phyloP scores from a whole-genome alignment of 352 stramenopile species.

The Plasmopara muralis region DNA sequence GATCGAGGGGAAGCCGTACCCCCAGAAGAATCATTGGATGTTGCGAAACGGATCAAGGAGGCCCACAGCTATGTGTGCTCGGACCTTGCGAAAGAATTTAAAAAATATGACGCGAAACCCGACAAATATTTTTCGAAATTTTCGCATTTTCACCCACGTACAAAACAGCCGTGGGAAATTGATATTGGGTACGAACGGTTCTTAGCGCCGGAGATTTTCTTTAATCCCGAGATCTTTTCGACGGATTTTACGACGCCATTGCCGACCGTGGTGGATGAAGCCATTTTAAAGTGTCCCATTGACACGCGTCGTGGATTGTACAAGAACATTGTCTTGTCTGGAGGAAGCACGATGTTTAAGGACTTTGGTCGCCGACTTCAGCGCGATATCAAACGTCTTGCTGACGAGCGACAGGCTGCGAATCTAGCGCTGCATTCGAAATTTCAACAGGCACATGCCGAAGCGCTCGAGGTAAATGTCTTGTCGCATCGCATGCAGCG shows the following conservation, averaged over 20 bases:
- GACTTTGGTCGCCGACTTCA: conserved; percentile 92
- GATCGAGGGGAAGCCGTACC: conserved; percentile 89
- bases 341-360: conserved; percentile 96
- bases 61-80: conserved; percentile 93
- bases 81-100: conserved; percentile 93
- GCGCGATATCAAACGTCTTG: conserved; percentile 91
- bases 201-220: conserved; percentile 94
- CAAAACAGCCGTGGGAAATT: conserved; percentile 80
- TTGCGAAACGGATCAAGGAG: conserved; percentile 91
- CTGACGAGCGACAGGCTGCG: conserved; percentile 83
- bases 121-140: conserved; percentile 91
- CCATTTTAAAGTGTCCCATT: conserved; percentile 94
- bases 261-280: conserved; percentile 92
- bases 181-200: conserved; percentile 93
- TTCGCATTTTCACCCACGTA: conserved; percentile 65
- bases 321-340: conserved; percentile 95
- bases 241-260: conserved; percentile 90
- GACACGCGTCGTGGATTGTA: conserved; percentile 91
- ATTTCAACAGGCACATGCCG: conserved; percentile 53
- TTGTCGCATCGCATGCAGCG: conserved; percentile 91
- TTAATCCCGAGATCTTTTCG: conserved; percentile 95
- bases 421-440: conserved; percentile 82
- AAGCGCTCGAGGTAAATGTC: conserved; percentile 91
- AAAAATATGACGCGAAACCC: conserved; percentile 92
- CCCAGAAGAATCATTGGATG: conserved; percentile 88